Conservation (phyloP, 2,329 filamentous ascomycete species). For the Plenodomus lindquistii region DNA sequence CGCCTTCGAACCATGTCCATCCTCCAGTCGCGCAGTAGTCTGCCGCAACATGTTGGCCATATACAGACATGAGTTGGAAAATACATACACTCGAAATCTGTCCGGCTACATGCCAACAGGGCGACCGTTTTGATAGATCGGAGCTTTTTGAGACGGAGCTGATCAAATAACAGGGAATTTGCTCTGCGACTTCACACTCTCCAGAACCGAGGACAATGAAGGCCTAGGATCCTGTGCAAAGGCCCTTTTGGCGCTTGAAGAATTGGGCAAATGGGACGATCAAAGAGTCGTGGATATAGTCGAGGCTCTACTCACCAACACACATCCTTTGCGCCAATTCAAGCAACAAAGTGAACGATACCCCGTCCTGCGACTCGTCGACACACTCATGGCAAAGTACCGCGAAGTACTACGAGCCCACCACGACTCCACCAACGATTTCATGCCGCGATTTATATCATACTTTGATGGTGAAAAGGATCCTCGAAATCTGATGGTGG, state of each 20-base stretch:
- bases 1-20: too few relatives aligned
- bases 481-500: constrained; percentile 70
- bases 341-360: constrained; percentile 65
- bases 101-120: too few relatives aligned
- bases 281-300: constrained; percentile 59
- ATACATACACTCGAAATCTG: too few relatives aligned
- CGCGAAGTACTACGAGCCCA: constrained; percentile 49
- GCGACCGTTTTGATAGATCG: neutral
- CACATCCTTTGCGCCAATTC: constrained; percentile 63
- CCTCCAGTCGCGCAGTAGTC: too few relatives aligned
- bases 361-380: constrained; percentile 64
- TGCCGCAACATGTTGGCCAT: too few relatives aligned
- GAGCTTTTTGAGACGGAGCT: neutral
- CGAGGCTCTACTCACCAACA: constrained; percentile 56
- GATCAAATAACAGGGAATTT: constrained; percentile 51
- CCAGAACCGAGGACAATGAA: constrained; percentile 61
- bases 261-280: constrained; percentile 62
- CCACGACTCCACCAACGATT: constrained; percentile 56
- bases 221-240: constrained; percentile 61
- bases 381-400: constrained; percentile 65
- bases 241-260: constrained; percentile 62
- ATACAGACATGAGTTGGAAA: too few relatives aligned
- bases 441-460: constrained; percentile 64
- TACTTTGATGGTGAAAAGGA: constrained; percentile 72
- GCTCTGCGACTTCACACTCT: constrained; percentile 66